These are phyloP conservation scores for Castanea mollissima DNA, from an alignment of 306 rosid species.

Conservation along the genomic window DNA sequence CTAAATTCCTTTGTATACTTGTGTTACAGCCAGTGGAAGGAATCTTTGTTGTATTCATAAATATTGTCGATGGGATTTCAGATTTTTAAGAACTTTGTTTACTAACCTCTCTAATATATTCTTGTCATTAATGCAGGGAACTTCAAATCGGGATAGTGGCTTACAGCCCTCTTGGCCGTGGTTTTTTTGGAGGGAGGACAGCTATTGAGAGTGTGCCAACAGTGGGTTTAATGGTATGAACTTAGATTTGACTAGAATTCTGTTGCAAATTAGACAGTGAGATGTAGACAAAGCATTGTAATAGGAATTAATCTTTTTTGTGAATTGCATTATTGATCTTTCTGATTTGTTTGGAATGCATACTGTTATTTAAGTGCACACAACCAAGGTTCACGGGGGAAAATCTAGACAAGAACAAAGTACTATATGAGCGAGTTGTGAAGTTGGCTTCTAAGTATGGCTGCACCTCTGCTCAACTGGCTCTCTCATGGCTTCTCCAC, in stretches of 20 bases:
- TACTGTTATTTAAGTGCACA: slow-evolving; percentile 23
- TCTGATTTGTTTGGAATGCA: neutral
- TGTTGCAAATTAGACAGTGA: too few relatives aligned
- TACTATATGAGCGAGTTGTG: slow-evolving; percentile 37
- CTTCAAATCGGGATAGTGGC: slow-evolving; percentile 69
- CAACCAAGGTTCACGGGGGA: slow-evolving; percentile 71
- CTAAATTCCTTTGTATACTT: too few relatives aligned
- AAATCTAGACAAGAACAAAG: slow-evolving; percentile 65
- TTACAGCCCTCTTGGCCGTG: slow-evolving; percentile 68
- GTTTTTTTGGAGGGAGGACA: slow-evolving; percentile 69
- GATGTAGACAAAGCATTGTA: too few relatives aligned
- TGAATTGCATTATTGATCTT: too few relatives aligned
- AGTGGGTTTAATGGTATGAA: slow-evolving; percentile 52
- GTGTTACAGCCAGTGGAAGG: too few relatives aligned
- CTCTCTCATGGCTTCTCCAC: slow-evolving; percentile 68
- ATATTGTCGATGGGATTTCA: too few relatives aligned
- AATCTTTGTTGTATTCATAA: too few relatives aligned
- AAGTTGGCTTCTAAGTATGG: slow-evolving; percentile 46
- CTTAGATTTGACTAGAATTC: too few relatives aligned
- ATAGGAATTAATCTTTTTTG: too few relatives aligned
- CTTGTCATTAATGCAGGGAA: slow-evolving; percentile 28
- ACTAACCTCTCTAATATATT: too few relatives aligned
- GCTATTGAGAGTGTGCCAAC: slow-evolving; percentile 46
- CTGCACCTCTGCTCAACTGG: slow-evolving; percentile 59
- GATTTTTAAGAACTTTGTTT: too few relatives aligned